Conservation (phyloP, 2,329 filamentous ascomycete species). For the Ophiostoma populinum region DNA sequence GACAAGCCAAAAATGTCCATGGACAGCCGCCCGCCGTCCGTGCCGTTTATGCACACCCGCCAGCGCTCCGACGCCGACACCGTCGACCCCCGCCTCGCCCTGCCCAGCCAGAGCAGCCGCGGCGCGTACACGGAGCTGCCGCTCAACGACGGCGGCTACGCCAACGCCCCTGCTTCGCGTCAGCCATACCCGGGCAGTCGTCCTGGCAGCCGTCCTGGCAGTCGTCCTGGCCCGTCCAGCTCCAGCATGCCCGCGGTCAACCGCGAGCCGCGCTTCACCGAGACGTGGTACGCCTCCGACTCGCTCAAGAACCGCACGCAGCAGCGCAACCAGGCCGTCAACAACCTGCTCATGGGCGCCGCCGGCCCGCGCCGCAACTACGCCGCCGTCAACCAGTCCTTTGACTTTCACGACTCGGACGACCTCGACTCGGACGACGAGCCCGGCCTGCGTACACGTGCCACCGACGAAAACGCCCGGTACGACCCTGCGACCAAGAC, state of each 20-base stretch:
- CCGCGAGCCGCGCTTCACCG: constrained; percentile 29
- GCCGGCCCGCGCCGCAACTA: constrained; percentile 23
- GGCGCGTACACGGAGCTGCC: constrained; percentile 34
- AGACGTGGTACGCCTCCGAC: constrained; percentile 37
- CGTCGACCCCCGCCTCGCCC: constrained; percentile 34
- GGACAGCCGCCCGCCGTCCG: constrained; percentile 29
- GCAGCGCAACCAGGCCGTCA: constrained; percentile 28
- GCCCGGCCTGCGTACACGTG: not conserved
- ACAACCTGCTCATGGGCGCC: constrained; percentile 17
- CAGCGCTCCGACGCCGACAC: constrained; percentile 34
- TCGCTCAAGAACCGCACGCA: constrained; percentile 36
- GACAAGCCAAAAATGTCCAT: constrained; percentile 41
- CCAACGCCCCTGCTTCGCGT: constrained; percentile 10
- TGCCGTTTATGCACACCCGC: constrained; percentile 72
- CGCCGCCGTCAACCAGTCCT: constrained; percentile 27
- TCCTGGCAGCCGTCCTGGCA: constrained; percentile 7
- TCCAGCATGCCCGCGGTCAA: constrained; percentile 2
- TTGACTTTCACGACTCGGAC: constrained; percentile 18
- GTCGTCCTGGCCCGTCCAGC: constrained; percentile 1
- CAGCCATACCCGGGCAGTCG: constrained; percentile 1
- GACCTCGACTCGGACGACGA: constrained; percentile 17
- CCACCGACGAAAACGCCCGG: constrained; percentile 16
- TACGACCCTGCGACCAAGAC: constrained; percentile 12
- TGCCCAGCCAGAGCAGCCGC: constrained; percentile 34
- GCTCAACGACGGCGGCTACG: constrained; percentile 21